These are phyloP conservation scores for Scleroderma bovista DNA, from an alignment of 768 basidiomycete species.

Conservation along the genomic window DNA sequence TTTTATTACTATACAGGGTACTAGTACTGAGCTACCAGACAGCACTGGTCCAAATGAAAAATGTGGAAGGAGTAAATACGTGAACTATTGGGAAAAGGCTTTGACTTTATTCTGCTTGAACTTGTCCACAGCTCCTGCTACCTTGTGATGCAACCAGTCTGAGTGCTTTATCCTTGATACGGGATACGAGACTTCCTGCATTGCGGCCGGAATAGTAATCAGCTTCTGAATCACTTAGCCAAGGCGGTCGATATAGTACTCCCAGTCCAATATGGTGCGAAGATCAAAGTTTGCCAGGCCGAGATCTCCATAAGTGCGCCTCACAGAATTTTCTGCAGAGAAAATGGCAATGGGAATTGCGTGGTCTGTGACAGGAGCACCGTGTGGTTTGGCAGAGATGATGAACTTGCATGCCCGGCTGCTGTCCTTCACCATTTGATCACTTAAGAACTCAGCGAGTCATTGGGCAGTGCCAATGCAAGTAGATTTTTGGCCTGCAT, in stretches of 20 bases:
- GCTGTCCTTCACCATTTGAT: slow-evolving; percentile 99
- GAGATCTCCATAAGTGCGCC: slow-evolving; percentile 88
- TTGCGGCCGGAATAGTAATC: slow-evolving; percentile 97
- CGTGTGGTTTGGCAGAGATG: slow-evolving; percentile 89
- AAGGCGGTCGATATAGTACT: slow-evolving; percentile 95
- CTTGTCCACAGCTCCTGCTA: slow-evolving; percentile 86
- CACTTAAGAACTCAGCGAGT: slow-evolving; percentile 93
- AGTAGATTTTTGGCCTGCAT: slow-evolving; percentile 94
- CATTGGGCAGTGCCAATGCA: slow-evolving; percentile 95
- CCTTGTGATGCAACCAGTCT: slow-evolving; percentile 92
- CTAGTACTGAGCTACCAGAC: too few species aligned
- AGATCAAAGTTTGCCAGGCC: slow-evolving; percentile 83
- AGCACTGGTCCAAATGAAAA: too few species aligned
- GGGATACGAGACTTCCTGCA: slow-evolving; percentile 95
- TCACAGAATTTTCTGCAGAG: slow-evolving; percentile 88
- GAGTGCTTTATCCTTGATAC: slow-evolving; percentile 95
- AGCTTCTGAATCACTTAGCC: slow-evolving; percentile 98
- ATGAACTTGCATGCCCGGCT: slow-evolving; percentile 98
- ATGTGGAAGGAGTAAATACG: too few species aligned
- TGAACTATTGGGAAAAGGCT: slow-evolving; percentile 97
- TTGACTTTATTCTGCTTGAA: slow-evolving; percentile 98
- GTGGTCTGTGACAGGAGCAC: slow-evolving; percentile 94
- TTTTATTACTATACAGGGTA: too few species aligned
- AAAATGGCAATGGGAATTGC: slow-evolving; percentile 98
- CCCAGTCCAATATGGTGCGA: slow-evolving; percentile 94